phyloP scores from a whole-genome alignment of 1,139 yeast genomes.

The Taphrina wiesneri region DNA sequence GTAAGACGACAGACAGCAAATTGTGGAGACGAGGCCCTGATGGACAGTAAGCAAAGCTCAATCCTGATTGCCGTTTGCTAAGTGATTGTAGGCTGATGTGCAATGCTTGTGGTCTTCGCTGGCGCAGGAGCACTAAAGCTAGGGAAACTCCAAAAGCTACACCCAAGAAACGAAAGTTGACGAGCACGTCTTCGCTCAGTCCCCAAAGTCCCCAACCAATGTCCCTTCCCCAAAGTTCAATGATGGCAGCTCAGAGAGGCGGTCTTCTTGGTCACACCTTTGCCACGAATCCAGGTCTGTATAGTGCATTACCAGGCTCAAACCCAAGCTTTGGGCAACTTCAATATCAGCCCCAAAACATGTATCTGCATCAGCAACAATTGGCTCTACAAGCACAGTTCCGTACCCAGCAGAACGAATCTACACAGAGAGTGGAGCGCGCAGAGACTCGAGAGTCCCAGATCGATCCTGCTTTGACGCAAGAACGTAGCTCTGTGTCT shows the following conservation, averaged over 20 bases:
- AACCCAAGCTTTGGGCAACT: slow-evolving; percentile 11
- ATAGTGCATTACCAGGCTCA: background rate
- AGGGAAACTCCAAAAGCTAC: slow-evolving; percentile 12
- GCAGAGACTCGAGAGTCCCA: background rate
- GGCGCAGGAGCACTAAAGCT: slow-evolving; percentile 17
- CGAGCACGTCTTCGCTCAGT: slow-evolving; percentile 3
- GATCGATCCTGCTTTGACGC: slow-evolving; percentile 16
- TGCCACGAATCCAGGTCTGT: background rate
- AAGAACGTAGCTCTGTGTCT: background rate
- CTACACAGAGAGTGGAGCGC: background rate
- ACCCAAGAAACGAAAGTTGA: slow-evolving; percentile 6
- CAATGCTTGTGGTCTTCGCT: slow-evolving; percentile 21
- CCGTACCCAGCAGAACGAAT: background rate
- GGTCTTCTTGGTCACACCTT: background rate
- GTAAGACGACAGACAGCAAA: slow-evolving; percentile 26
- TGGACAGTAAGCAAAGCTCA: slow-evolving; percentile 4
- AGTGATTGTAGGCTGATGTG: slow-evolving; percentile 8
- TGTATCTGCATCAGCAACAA: slow-evolving; percentile 19
- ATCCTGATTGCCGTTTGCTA: background rate
- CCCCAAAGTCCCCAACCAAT: slow-evolving; percentile 23
- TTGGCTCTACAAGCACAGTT: slow-evolving; percentile 12
- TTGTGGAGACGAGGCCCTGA: slow-evolving; percentile 23
- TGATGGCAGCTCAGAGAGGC: slow-evolving; percentile 23
- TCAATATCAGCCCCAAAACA: slow-evolving; percentile 21
- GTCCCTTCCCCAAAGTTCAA: slow-evolving; percentile 16